Evolutionary conservation across 495 filamentous ascomycete species (phyloP).

Genomic region (Polyplosphaeria fusca): DNA sequence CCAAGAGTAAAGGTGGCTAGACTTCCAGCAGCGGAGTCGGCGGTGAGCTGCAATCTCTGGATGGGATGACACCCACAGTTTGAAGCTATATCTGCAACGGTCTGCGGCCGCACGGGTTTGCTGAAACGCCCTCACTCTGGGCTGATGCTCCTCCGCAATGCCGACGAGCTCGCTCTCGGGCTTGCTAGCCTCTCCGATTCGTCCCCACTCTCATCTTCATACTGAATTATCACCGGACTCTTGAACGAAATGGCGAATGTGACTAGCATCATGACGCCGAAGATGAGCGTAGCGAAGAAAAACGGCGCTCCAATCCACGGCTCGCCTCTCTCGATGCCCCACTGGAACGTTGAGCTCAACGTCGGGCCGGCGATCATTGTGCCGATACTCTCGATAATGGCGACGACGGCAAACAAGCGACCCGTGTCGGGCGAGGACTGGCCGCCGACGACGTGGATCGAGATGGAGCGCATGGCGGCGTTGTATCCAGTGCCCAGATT

Average conservation of each 20-base stretch:
- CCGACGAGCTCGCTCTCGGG: background rate
- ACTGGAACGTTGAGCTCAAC: slow-evolving; percentile 41
- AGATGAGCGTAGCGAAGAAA: slow-evolving; percentile 10
- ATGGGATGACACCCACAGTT: no score
- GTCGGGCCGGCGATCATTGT: slow-evolving; percentile 41
- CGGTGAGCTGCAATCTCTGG: no score
- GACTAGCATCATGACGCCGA: slow-evolving; percentile 3
- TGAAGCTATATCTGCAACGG: no score
- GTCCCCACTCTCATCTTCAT: slow-evolving; percentile 3
- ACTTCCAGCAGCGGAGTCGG: no score
- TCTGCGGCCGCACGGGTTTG: no score
- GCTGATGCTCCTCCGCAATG: background rate
- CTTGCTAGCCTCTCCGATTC: background rate
- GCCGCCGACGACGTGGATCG: slow-evolving; percentile 40
- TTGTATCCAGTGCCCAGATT: slow-evolving; percentile 41
- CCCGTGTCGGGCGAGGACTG: slow-evolving; percentile 41
- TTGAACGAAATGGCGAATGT: slow-evolving; percentile 18
- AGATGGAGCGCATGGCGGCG: slow-evolving; percentile 40
- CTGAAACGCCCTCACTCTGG: no score
- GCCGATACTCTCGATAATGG: slow-evolving; percentile 40
- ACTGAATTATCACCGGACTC: background rate
- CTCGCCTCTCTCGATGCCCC: slow-evolving; percentile 44
- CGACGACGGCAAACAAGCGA: slow-evolving; percentile 37
- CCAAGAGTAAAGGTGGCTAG: no score
- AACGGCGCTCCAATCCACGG: slow-evolving; percentile 26